These are phyloP conservation scores for Craterostigma plantagineum DNA, from an alignment of 257 asterid species.

Conservation along the genomic window DNA sequence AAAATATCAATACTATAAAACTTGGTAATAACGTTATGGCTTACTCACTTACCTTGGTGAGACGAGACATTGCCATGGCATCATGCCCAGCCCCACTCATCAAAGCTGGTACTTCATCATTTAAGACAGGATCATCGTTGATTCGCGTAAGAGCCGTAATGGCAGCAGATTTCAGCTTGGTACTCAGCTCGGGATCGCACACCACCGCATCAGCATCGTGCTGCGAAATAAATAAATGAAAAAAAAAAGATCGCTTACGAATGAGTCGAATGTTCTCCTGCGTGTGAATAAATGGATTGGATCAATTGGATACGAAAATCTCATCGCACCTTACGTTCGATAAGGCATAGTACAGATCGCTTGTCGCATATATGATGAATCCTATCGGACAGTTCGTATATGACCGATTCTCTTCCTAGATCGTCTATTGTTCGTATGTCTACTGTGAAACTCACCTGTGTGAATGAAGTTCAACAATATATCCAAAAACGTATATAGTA, in stretches of 20 bases:
- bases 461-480: no score
- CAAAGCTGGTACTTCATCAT: slow-evolving; percentile 41
- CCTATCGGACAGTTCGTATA: slow-evolving; percentile 54
- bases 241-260: slow-evolving; percentile 2
- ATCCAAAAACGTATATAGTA: no score
- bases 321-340: slow-evolving; percentile 66
- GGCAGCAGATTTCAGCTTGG: slow-evolving; percentile 56
- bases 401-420: slow-evolving; percentile 72
- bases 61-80: slow-evolving; percentile 97
- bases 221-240: slow-evolving; percentile 14
- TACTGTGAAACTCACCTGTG: slow-evolving; percentile 73
- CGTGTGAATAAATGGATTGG: not conserved
- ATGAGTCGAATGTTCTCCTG: slow-evolving; percentile 8
- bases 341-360: slow-evolving; percentile 60
- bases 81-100: slow-evolving; percentile 99
- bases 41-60: slow-evolving; percentile 80
- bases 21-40: slow-evolving; percentile 1
- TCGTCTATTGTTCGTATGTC: slow-evolving; percentile 91
- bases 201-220: slow-evolving; percentile 82
- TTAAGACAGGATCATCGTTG: slow-evolving; percentile 32
- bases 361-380: slow-evolving; percentile 54
- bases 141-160: slow-evolving; percentile 33
- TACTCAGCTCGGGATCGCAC: slow-evolving; percentile 55
- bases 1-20: not conserved
- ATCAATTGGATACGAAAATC: not conserved